Evolutionary conservation across 257 asterid genomes (phyloP).

Genomic region (Petunia axillaris): DNA sequence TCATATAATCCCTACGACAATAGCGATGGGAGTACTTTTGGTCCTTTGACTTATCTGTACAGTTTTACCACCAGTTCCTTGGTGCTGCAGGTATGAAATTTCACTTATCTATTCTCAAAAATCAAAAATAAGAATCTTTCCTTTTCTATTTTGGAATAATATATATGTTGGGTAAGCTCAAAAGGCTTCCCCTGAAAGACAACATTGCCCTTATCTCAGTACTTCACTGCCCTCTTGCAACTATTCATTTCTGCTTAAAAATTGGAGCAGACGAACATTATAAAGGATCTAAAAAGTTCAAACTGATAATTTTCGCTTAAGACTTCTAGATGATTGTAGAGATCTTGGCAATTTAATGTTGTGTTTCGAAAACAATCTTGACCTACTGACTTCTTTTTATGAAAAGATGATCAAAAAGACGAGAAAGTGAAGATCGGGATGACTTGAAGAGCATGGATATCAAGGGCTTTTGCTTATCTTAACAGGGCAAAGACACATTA

Average conservation of each 20-base stretch:
- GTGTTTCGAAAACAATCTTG: no score
- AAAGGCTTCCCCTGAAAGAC: background rate
- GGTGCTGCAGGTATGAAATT: no score
- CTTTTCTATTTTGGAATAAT: no score
- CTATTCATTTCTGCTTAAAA: background rate
- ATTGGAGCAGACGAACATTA: background rate
- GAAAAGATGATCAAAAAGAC: background rate
- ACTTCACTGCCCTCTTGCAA: background rate
- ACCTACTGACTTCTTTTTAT: background rate
- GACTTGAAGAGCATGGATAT: background rate
- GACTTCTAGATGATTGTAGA: background rate
- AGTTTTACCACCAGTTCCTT: no score
- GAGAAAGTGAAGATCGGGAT: background rate
- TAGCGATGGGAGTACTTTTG: no score
- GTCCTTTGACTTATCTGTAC: no score
- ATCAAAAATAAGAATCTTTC: no score
- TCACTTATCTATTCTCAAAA: no score
- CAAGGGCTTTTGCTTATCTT: background rate
- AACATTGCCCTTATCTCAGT: background rate
- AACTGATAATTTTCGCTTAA: no score
- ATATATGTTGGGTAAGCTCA: background rate
- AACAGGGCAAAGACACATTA: background rate
- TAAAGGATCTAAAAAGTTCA: background rate
- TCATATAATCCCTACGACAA: no score
- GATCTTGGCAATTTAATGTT: background rate